Conservation (phyloP, 2,329 filamentous ascomycete species). For the Cadophora malorum region DNA sequence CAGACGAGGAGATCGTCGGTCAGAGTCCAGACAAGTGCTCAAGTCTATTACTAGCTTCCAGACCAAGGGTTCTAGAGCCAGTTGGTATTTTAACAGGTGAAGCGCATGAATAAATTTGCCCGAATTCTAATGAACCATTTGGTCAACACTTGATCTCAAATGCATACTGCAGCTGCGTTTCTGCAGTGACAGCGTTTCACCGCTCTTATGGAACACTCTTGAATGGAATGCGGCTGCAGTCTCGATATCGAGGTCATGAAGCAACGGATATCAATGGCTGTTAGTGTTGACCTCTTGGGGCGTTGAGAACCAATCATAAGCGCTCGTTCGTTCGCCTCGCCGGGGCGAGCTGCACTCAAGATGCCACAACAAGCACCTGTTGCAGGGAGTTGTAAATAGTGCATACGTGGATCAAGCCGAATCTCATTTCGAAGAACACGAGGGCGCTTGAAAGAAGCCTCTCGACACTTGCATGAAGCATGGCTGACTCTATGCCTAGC, state of each 20-base stretch:
- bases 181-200: slow-evolving; percentile 15
- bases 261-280: background rate
- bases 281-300: background rate
- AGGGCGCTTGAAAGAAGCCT: background rate
- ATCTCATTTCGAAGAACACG: background rate
- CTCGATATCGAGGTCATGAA: background rate
- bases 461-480: background rate
- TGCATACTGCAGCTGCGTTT: slow-evolving; percentile 12
- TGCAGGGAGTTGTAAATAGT: background rate
- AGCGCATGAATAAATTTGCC: background rate
- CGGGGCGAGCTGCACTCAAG: background rate
- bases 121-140: background rate
- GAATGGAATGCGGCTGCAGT: background rate
- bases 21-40: background rate
- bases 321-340: slow-evolving; percentile 21
- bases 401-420: slow-evolving; percentile 14
- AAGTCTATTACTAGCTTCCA: background rate
- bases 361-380: too few relatives aligned
- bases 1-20: background rate
- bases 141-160: background rate
- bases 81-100: background rate
- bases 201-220: background rate
- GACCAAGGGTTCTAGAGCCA: background rate
- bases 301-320: background rate
- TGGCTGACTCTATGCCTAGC: background rate